Evolutionary conservation across 345 rosid species (phyloP).

Genomic region (Combretum micranthum): DNA sequence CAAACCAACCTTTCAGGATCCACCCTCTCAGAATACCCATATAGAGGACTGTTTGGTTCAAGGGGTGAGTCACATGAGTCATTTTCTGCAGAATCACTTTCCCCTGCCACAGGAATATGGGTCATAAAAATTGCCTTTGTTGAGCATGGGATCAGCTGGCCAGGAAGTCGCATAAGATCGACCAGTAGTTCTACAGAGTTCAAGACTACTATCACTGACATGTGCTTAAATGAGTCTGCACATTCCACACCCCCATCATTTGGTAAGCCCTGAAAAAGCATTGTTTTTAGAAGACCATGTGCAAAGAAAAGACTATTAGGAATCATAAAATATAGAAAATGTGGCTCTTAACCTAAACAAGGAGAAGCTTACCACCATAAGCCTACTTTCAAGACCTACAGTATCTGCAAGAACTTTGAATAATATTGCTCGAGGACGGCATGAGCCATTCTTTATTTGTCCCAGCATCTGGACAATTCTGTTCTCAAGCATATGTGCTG

Average conservation of each 20-base stretch:
- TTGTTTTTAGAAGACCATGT: background rate
- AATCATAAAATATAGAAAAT: no score
- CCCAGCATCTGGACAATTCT: slow-evolving; percentile 84
- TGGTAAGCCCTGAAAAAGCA: slow-evolving; percentile 69
- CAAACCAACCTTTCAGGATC: slow-evolving; percentile 65
- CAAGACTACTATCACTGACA: slow-evolving; percentile 78
- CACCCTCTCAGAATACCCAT: slow-evolving; percentile 59
- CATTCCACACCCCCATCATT: slow-evolving; percentile 79
- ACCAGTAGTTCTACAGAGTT: slow-evolving; percentile 87
- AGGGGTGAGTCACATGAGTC: slow-evolving; percentile 98
- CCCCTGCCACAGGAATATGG: slow-evolving; percentile 92
- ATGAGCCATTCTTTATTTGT: slow-evolving; percentile 87
- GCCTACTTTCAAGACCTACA: slow-evolving; percentile 87
- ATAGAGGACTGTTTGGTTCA: slow-evolving; percentile 96
- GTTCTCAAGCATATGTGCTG: slow-evolving; percentile 52
- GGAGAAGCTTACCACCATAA: slow-evolving; percentile 74
- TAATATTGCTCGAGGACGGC: slow-evolving; percentile 86
- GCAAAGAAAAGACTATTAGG: no score
- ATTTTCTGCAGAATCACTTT: slow-evolving; percentile 98
- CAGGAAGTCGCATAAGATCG: slow-evolving; percentile 97
- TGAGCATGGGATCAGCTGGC: slow-evolving; percentile 78
- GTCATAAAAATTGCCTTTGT: slow-evolving; percentile 83
- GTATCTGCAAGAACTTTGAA: slow-evolving; percentile 95
- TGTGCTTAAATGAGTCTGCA: slow-evolving; percentile 69
- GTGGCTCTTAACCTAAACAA: background rate